Base-by-base conservation (phyloP, 2,329 filamentous ascomycete species). In the Curvularia lunata region DNA sequence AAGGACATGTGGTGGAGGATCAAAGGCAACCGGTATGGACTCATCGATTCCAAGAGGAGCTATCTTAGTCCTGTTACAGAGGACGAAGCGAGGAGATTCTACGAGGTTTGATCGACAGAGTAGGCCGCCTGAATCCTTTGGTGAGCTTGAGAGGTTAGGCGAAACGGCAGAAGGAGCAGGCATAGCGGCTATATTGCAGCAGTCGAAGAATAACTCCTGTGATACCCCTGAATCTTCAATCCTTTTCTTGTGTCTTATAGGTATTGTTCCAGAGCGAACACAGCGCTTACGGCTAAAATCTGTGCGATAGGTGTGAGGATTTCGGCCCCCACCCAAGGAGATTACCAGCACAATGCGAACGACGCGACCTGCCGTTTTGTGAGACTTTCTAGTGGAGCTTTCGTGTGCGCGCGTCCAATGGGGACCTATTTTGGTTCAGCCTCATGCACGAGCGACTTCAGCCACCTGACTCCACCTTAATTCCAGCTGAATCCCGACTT, bases 1-100 rank as follows among this genome's bases (percentile, higher is more conserved):
- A 84, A 84, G 62, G 91, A 96, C 70, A 87, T 97, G 79, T 97
- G 92, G 92, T 90, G 86, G 80, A 81, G 85, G 65, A 79, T 97
- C 23, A 83, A 88, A 65, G 85, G 81, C 57, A 85, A 83, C 41
- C 86, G 82, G 65, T 78, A 97, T 54, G 91, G 92, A 0, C 79
- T 97, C 71, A 88, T 98, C 67, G 87, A 90, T 62, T 80, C 82
- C 51, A 82, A 78, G 47, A 80, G 86, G 68, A 85, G 84, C 2
- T 86, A 90, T 42, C 79, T 82, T 18, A 92, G 90, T 1, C 81
- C 85, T 28, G 86, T 93, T 4, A 85, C 84, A 0, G 83, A 86
- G 50, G 86, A 91, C 43, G 89, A 93, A 68, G 92, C 90, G n/a
- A 84, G 66, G 59, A 64, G 68, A 28, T 76, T 77, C 32, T 75